Evolutionary conservation across 1,284 basidiomycete genomes (phyloP), one percentile per base, ranked within the genome.

Genomic region (Pascua sp.): DNA sequence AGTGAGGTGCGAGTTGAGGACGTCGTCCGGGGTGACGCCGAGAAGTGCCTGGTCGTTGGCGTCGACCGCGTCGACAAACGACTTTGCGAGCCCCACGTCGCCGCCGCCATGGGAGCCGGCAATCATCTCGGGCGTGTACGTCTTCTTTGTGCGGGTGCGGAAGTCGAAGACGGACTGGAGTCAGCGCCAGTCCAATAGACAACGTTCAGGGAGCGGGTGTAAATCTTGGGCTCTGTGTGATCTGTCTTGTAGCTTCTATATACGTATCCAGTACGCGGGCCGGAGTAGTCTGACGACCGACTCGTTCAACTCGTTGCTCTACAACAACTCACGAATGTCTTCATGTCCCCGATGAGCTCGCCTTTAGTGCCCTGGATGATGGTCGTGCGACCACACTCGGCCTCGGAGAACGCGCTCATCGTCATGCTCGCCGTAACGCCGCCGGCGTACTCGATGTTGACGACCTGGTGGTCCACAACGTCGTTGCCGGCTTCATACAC

Each of bases 401-500:
- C 77, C 42, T 72, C 67, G 17, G 70, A 67, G 60, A 74, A 71
- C 24, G 69, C 69, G 52, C 56, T 82, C 88, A 91, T 90, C 16
- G 89, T 90, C 73, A 91, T 88, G 0, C 86, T 87, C 3, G 83
- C 87, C 0, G 89, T 91, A 17, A 83, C 80, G 17, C 88, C 88
- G 50, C 83, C 84, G 17, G 86, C 84, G 74, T 88, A 91, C 69
- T 90, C 86, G 60, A 91, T 77, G 71, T 90, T 91, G 61, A 91
- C 89, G 44, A 90, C 85, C 81, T 90, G 88, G 65, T 90, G 84
- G 70, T 90, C 88, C 62, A 86, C 87, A 41, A 90, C 87, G 69
- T 91, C 87, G 70, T 91, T 91, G 52, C 83, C 80, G 53, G 84
- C 82, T 70, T 91, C 89, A 71, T 91, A 92, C 8, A 90, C 89